Percentiles rank a stretch among this genome's conserved stretches.
Conservation (phyloP, 345 rosid genomes). For the Euphorbia pulcherrima region DNA sequence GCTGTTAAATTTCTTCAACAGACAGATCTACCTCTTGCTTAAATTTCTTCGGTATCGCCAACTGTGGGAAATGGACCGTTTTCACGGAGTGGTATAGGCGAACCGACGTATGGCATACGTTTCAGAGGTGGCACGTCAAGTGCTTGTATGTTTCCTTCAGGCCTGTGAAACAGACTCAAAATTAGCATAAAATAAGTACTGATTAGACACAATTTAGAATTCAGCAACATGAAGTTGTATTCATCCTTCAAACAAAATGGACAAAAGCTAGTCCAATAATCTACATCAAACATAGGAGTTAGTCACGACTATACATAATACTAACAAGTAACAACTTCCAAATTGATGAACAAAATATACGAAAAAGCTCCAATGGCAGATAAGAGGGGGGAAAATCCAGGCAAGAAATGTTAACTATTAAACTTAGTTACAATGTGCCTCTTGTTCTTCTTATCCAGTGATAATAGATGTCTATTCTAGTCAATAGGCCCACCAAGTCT, state of each 20-base stretch:
- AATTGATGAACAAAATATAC: too few relatives aligned
- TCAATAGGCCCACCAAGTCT: too few relatives aligned
- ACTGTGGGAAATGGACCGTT: slow-evolving; percentile 20
- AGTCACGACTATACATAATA: too few relatives aligned
- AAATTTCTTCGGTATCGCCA: slow-evolving; percentile 13
- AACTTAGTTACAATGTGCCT: background rate
- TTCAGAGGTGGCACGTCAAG: slow-evolving; percentile 60
- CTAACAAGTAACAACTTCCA: background rate
- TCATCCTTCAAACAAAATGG: background rate
- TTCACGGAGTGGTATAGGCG: slow-evolving; percentile 27
- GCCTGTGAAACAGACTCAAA: slow-evolving; percentile 18
- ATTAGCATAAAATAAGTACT: slow-evolving; percentile 2
- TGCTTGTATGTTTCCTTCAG: slow-evolving; percentile 24
- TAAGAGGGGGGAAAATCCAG: too few relatives aligned
- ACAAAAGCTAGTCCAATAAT: background rate
- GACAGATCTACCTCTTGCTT: too few relatives aligned
- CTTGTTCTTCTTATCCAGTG: too few relatives aligned
- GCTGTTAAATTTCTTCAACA: background rate
- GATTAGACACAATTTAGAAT: background rate
- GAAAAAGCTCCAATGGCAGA: background rate
- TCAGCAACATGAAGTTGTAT: background rate
- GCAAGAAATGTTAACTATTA: background rate
- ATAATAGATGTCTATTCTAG: too few relatives aligned
- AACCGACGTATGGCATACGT: slow-evolving; percentile 58
- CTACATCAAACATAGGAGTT: background rate